Conservation (phyloP, 2,329 filamentous ascomycete genomes). For the Nemania bipapillata region DNA sequence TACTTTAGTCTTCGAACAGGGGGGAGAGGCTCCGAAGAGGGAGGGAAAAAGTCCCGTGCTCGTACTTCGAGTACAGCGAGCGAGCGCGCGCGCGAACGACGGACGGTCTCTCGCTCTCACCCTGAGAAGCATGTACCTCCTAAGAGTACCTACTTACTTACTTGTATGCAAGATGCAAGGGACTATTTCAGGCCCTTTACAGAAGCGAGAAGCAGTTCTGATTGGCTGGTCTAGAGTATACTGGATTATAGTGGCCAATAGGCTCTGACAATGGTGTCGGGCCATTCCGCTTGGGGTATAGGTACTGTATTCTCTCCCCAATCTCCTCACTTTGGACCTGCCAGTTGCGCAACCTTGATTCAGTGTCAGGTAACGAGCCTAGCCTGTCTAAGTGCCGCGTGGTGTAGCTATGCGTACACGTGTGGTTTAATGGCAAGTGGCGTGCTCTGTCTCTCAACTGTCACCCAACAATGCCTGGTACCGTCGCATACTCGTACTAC, state of each 20-base stretch:
- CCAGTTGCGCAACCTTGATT: background rate
- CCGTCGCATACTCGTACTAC: too few relatives aligned
- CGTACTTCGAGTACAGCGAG: too few relatives aligned
- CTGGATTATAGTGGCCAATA: constrained; percentile 22
- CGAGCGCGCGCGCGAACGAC: too few relatives aligned
- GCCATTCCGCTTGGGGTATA: background rate
- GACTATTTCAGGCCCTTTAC: constrained; percentile 41
- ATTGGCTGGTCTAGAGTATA: constrained; percentile 27
- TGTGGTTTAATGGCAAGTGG: background rate
- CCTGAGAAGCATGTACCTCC: too few relatives aligned
- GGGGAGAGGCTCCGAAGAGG: constrained; percentile 1
- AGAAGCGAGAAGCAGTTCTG: constrained; percentile 34
- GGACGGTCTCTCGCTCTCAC: too few relatives aligned
- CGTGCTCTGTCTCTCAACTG: background rate
- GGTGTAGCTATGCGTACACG: background rate
- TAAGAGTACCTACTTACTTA: background rate
- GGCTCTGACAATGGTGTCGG: background rate
- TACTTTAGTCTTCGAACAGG: constrained; percentile 5
- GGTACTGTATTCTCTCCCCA: background rate
- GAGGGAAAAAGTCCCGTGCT: constrained; percentile 35
- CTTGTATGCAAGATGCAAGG: constrained; percentile 37
- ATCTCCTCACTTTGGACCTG: background rate
- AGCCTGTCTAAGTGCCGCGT: background rate
- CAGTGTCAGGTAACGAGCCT: background rate
- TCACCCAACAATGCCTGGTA: background rate